Base-by-base conservation (phyloP, 176 grass and related monocot genomes). In the Themeda triandra region DNA sequence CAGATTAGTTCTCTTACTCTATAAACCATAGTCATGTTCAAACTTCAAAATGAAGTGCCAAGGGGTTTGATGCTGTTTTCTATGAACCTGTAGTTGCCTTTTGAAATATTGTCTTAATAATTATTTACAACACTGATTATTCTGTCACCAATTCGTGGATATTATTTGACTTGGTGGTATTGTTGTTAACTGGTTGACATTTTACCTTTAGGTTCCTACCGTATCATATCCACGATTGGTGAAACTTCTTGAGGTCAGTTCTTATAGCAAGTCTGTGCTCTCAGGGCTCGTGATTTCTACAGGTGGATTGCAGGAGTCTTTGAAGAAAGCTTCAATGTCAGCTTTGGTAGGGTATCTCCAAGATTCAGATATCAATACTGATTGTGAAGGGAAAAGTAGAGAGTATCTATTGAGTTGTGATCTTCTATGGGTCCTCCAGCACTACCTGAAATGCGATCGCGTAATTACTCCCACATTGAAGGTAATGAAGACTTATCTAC, bases 251-350 rank as follows among this genome's bases (percentile, higher is more conserved):
- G 82, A 65, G 45, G 87, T 87, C 66, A 87, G 65, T 64, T 90
- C 85, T 83, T 98, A 92, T 86, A 98, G 96, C 69, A 83, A 82
- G 65, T 62, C 45, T 89, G 91, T 98, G 83, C 96, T 95, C 76
- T 90, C 96, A 79, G 93, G 96, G 24, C 89, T 98, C 71, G 96
- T 98, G 65, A 90, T 98, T 80, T 92, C 96, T 90, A 91, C 80
- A n/a, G 96, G 96, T 88, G 96, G 89, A 66, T 91, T 98, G 85
- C 96, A 95, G 77, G 96, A 94, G 68, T 98, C 93, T 51, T 83
- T 98, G 83, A 85, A 80, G 58, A 98, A 92, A 90, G 70, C 86
- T 78, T 89, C 93, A 63, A 83, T 79, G 53, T 72, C 81, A 73
- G 87, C 96, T 87, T 86, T 98, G 69, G 72, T 95, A 62, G 96